A percentile compares a stretch with the other conserved stretches of the same genome.
Evolutionary conservation across 2,329 filamentous ascomycete genomes (phyloP).

Genomic region (Phaeosphaeria sp.): DNA sequence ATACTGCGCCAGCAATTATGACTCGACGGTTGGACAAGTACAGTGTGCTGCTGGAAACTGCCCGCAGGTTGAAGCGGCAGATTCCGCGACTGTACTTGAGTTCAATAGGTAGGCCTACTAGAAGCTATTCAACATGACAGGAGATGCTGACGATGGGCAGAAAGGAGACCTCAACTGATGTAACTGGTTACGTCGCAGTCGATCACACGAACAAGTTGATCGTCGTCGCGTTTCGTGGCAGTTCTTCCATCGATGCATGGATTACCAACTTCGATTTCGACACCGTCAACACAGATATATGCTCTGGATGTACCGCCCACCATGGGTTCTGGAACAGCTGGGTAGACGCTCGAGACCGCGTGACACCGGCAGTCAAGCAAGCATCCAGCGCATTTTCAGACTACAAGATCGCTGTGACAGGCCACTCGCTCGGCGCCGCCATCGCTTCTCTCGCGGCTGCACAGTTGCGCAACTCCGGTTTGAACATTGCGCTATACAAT

Average conservation of each 20-base stretch:
- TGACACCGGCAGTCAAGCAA: constrained; percentile 53
- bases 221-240: constrained; percentile 67
- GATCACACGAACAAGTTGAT: constrained; percentile 59
- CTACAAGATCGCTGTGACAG: constrained; percentile 65
- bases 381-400: constrained; percentile 57
- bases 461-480: constrained; percentile 46
- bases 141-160: constrained; percentile 14
- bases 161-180: constrained; percentile 44
- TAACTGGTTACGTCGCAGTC: constrained; percentile 55
- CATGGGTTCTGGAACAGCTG: constrained; percentile 66
- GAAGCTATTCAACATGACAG: not conserved
- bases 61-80: constrained; percentile 55
- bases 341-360: constrained; percentile 57
- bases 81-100: constrained; percentile 51
- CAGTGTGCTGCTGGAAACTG: constrained; percentile 57
- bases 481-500: constrained; percentile 56
- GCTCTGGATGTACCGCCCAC: constrained; percentile 62
- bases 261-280: constrained; percentile 62
- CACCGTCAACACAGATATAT: constrained; percentile 51
- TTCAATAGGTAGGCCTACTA: constrained; percentile 9
- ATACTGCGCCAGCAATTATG: constrained; percentile 59
- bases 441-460: constrained; percentile 68
- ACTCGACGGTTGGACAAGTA: constrained; percentile 51
- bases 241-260: constrained; percentile 66
- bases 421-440: constrained; percentile 74